Evolutionary conservation across 2,329 filamentous ascomycete species (phyloP), one percentile per base, ranked within the genome.

Genomic region (Ascochyta pisi): DNA sequence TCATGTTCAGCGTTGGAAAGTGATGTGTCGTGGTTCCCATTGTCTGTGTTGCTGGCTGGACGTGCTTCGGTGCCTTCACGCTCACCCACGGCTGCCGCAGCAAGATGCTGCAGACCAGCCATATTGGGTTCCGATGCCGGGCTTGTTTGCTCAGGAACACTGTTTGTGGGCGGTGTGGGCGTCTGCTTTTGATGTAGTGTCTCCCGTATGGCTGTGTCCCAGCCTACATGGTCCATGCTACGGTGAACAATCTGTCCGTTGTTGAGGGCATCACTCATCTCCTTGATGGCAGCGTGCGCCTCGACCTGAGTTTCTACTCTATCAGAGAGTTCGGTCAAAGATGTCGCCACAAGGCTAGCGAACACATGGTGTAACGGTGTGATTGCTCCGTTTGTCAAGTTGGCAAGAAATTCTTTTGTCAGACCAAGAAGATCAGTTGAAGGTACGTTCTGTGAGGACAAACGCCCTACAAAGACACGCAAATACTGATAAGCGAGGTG

Each of bases 31-130:
- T 65, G 42, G 13, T 50, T 64, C 2, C 58, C 66, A 37, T 65
- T 68, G 15, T 63, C 67, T 19, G 64, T 59, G 49, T 67, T 71
- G 47, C 68, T 74, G 10, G 61, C 50, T 7, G 71, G 68, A 6
- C 66, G 59, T 4, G 60, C 62, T 26, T 72, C 70, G 26, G 63
- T 50, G 27, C 69, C 65, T 47, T 72, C 73, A 15, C 73, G 70
- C 53, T 75, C 73, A 15, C 73, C 73, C 0, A 76, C 74, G 5
- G 74, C 74, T 9, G 74, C 73, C 4, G 73, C 74, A 19, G 74
- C 73, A 3, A 76, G 71, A 48, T 76, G 73, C 45, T 76, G 72
- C 0, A 76, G 65, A 13, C 73, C 72, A 16, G 67, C 72, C 70
- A 76, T 74, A 49, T 76, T 75, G 10, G 71, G 72, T 48, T 74